A percentile compares a stretch with the other conserved stretches of the same genome.
These are phyloP conservation scores for Calonectria crousiana DNA, from an alignment of 2,329 filamentous ascomycete species.

Conservation along the genomic window DNA sequence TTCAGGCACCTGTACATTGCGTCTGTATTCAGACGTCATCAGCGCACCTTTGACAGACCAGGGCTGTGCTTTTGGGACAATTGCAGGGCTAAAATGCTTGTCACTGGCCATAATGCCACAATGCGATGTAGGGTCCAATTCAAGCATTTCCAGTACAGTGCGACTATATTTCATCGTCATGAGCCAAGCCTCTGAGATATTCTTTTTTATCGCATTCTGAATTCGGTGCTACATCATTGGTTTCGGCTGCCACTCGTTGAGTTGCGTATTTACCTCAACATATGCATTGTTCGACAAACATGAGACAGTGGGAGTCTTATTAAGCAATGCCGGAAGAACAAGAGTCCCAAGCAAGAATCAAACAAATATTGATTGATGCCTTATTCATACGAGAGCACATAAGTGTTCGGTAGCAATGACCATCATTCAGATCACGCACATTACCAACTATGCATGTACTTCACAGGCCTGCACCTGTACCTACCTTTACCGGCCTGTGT, in stretches of 20 bases:
- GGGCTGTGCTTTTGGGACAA: neutral
- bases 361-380: neutral
- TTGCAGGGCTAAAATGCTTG: neutral
- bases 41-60: neutral
- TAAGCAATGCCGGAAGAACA: neutral
- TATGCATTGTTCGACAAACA: neutral
- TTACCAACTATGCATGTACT: neutral
- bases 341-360: no score
- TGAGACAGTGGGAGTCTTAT: neutral
- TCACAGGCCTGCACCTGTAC: neutral
- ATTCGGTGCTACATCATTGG: neutral
- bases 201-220: neutral
- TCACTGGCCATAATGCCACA: neutral
- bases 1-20: neutral
- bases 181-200: neutral
- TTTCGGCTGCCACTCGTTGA: neutral
- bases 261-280: neutral
- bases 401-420: neutral
- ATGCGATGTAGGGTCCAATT: neutral
- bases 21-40: neutral
- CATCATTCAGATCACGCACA: neutral
- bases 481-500: neutral
- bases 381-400: neutral
- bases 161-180: neutral
- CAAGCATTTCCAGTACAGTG: neutral